Conservation (phyloP, 2,329 filamentous ascomycete genomes). For the Aspergillus puulaauensis region DNA sequence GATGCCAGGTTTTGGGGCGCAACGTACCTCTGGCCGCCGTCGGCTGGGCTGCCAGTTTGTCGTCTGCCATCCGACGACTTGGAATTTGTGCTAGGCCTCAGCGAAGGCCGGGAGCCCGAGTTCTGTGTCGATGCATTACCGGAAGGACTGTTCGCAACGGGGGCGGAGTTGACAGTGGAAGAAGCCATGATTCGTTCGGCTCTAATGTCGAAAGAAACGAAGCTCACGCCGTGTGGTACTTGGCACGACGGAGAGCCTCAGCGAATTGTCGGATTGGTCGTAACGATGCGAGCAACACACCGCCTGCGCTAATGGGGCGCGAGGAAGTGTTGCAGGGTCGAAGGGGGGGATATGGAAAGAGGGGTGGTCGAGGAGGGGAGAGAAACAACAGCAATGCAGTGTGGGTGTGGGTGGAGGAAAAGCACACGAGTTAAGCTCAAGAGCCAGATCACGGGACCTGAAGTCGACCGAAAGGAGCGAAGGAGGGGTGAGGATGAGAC, state of each 20-base stretch:
- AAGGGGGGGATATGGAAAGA: conserved; percentile 8
- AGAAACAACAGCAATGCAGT: not conserved
- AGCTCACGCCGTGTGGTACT: conserved; percentile 37
- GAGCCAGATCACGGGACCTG: conserved; percentile 17
- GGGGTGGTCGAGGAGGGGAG: conserved; percentile 2
- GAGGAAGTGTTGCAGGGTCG: conserved; percentile 8
- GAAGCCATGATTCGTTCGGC: conserved; percentile 41
- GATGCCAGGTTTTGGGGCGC: conserved; percentile 7
- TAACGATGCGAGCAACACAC: conserved; percentile 38
- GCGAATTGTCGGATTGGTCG: conserved; percentile 23
- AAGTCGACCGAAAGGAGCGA: conserved; percentile 7
- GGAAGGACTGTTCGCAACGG: conserved; percentile 37
- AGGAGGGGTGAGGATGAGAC: conserved; percentile 5
- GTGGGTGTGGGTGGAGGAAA: conserved; percentile 11
- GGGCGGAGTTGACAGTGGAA: conserved; percentile 39
- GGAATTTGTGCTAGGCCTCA: conserved; percentile 51
- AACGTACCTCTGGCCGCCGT: conserved; percentile 56
- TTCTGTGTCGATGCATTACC: conserved; percentile 39
- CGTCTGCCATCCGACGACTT: conserved; percentile 56
- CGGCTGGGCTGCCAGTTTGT: conserved; percentile 56
- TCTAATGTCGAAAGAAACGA: conserved; percentile 27
- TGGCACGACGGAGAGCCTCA: conserved; percentile 36
- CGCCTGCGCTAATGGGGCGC: conserved; percentile 34
- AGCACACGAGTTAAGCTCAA: conserved; percentile 11
- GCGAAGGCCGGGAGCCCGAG: conserved; percentile 42